Conservation (phyloP, 1,284 basidiomycete species). For the Ustilago trichophora region DNA sequence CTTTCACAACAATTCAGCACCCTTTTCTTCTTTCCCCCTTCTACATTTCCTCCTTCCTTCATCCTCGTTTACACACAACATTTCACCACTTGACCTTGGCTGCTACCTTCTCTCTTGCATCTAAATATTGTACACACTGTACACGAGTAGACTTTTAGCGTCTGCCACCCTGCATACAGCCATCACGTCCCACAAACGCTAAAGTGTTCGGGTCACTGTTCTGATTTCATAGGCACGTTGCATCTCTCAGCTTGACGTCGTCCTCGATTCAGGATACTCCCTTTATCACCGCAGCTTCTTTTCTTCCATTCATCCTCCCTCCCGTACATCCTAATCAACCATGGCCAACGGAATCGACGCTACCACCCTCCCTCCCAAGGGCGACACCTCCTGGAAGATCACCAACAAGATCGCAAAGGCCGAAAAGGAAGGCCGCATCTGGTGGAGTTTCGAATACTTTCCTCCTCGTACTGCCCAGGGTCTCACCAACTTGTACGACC, state of each 20-base stretch:
- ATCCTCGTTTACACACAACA: too few relatives aligned
- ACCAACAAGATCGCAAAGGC: slow-evolving; percentile 65
- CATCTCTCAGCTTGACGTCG: slow-evolving; percentile 15
- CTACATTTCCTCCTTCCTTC: background rate
- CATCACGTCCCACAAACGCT: slow-evolving; percentile 9
- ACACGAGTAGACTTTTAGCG: background rate
- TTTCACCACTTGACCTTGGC: too few relatives aligned
- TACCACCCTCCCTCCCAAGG: slow-evolving; percentile 24
- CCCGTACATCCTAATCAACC: background rate
- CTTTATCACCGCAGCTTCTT: slow-evolving; percentile 16
- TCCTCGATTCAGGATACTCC: slow-evolving; percentile 40
- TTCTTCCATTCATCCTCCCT: background rate
- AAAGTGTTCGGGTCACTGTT: slow-evolving; percentile 45
- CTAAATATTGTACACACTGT: too few relatives aligned
- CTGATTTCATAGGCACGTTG: slow-evolving; percentile 41
- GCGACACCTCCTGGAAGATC: slow-evolving; percentile 54
- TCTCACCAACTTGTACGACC: slow-evolving; percentile 72
- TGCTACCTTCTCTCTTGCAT: background rate
- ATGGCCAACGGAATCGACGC: slow-evolving; percentile 33
- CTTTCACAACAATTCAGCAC: background rate
- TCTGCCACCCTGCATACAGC: background rate
- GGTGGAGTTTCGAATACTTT: slow-evolving; percentile 86
- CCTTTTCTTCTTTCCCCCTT: background rate
- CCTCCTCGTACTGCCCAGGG: slow-evolving; percentile 92
- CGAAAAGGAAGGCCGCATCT: slow-evolving; percentile 62